Evolutionary conservation across 805 yeast genomes (phyloP).

Genomic region (Wickerhamiella alocasiicola): DNA sequence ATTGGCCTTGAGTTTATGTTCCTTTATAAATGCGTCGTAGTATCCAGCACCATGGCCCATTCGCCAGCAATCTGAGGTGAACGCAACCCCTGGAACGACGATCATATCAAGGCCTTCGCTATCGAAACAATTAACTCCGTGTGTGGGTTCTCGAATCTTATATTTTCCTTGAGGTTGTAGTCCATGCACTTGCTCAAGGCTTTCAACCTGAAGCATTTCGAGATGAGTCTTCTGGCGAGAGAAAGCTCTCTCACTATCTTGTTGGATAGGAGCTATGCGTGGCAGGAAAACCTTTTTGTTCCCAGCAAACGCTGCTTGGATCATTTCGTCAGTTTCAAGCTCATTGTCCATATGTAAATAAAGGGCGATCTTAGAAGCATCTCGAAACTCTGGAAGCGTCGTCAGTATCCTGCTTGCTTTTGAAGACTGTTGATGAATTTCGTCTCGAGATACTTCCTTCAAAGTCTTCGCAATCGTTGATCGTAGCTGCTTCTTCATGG

Average conservation of each 20-base stretch:
- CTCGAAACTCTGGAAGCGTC: conserved; percentile 30
- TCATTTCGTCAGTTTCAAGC: conserved; percentile 44
- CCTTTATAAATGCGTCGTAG: conserved; percentile 63
- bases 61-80: conserved; percentile 40
- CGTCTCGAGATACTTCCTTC: too few relatives aligned
- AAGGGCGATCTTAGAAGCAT: conserved; percentile 43
- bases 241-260: conserved; percentile 24
- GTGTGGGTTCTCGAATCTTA: conserved; percentile 54
- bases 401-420: conserved; percentile 20
- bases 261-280: conserved; percentile 41
- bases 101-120: conserved; percentile 50
- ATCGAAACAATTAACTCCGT: conserved; percentile 17
- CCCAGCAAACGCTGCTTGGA: conserved; percentile 38
- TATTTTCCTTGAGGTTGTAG: conserved; percentile 60
- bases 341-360: conserved; percentile 74
- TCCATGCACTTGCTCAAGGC: conserved; percentile 31
- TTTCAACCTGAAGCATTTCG: conserved; percentile 41
- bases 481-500: too few relatives aligned
- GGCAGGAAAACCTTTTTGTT: conserved; percentile 34
- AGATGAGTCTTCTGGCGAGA: conserved; percentile 33
- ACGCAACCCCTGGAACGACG: conserved; percentile 79
- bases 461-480: too few relatives aligned
- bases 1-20: conserved; percentile 20
- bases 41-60: conserved; percentile 92
- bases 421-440: conserved; percentile 14